Evolutionary conservation across 2,329 filamentous ascomycete species (phyloP), one percentile per base, ranked within the genome.

Genomic region (Penicillium aurantiogriseum): DNA sequence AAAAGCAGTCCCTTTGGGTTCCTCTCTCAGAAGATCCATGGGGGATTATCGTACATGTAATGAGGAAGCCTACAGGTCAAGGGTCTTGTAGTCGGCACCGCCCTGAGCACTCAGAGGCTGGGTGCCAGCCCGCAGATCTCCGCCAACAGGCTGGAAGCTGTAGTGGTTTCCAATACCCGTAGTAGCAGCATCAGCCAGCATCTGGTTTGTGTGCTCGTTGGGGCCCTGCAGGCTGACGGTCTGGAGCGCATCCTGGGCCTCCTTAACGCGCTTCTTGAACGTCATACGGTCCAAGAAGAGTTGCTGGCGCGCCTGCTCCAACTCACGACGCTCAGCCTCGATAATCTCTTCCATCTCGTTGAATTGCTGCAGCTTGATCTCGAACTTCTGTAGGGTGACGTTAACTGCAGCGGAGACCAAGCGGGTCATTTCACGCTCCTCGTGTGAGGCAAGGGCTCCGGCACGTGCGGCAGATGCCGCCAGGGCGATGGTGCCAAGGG

Each of bases 281-380:
- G 89, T 85, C 50, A 99, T 81, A 25, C 94, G 86, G 74, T 99
- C 94, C 38, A 97, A 80, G 81, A 97, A 96, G 19, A 99, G 83
- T 74, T 97, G 90, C 74, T 97, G 92, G 31, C 93, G 87, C 40
- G 90, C 91, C 56, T 92, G 86, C 76, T 99, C 94, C 23, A 99
- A 82, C 75, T 99, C 94, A 59, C 92, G 86, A 58, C 93, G 88
- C 79, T 99, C 94, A 6, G 92, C 91, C 67, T 95, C 90, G 50
- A 99, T 82, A 44, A 97, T 88, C 19, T 90, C 84, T 76, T 99
- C 94, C 84, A 99, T 92, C 74, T 99, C 94, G 68, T 90, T 89
- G 77, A 99, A 99, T 74, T 97, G 96, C 70, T 91, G 88, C 58
- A 99, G 83, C 78, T 99, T 99, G 67, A 97, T 81, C 76, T 97